Evolutionary conservation across 768 basidiomycete species (phyloP), one percentile per base, ranked within the genome.

Genomic region (Calocybe cyanea): DNA sequence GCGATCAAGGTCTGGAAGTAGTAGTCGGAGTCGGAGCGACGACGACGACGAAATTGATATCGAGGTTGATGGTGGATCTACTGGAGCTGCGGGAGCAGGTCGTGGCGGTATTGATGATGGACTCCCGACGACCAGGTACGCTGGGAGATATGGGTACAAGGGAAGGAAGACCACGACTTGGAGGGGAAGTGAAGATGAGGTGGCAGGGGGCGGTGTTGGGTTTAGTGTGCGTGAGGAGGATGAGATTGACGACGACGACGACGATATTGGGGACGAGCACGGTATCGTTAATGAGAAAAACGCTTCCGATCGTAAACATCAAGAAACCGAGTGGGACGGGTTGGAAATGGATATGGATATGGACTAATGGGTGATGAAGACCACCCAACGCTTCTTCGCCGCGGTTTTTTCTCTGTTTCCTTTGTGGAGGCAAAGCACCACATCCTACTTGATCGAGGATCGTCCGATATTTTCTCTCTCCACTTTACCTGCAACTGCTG

Each of bases 321-420:
- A 54, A 55, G 73, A 55, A 38, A 55, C 62, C 18, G 55, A 57
- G 47, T 81, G 80, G 80, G 78, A 80, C 40, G 80, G 77, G 4
- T 73, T 78, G 71, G 80, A 81, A 48, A 85, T 87, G 80, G 86
- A 84, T 45, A 83, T 84, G 81, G 81, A 83, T 56, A 78, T 85
- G 77, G 76, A 78, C 64, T 75, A 58, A 70, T n/a, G n/a, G n/a
- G n/a, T n/a, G 46, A 33, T 20, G 15, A 30, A 8, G 7, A 33
- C 39, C 19, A 10, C 25, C 30, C 39, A 24, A 23, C 36, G 7
- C 17, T 23, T n/a, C 32, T 32, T 19, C 34, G n/a, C 19, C 11
- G 24, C 19, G 30, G 36, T 35, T 25, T 11, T 19, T 21, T 25
- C 44, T 19, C 32, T 23, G 6, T 28, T 11, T 11, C 25, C 25